Evolutionary conservation across 345 rosid genomes (phyloP).

Genomic region (Orychophragmus violaceus): DNA sequence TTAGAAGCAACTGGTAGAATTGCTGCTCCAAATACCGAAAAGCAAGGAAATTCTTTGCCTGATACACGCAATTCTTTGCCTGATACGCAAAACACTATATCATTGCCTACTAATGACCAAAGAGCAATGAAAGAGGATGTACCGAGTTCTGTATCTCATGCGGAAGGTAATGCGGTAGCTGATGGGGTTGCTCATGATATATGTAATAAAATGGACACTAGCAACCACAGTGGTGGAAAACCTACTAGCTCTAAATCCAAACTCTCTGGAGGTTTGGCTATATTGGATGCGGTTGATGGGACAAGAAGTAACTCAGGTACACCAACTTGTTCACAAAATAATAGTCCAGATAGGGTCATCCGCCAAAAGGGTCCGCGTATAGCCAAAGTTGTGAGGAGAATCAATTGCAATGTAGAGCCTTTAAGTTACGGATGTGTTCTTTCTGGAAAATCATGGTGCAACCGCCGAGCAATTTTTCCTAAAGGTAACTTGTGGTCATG

Average conservation of each 20-base stretch:
- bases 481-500: conserved; percentile 47
- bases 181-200: conserved; percentile 32
- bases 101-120: conserved; percentile 36
- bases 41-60: conserved; percentile 30
- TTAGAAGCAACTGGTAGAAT: conserved; percentile 12
- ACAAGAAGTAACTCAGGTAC: conserved; percentile 37
- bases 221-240: conserved; percentile 25
- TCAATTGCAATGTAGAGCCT: conserved; percentile 89
- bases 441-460: conserved; percentile 83
- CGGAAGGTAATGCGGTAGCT: conserved; percentile 33
- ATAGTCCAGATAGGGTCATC: conserved; percentile 52
- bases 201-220: conserved; percentile 19
- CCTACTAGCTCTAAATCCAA: conserved; percentile 37
- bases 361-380: conserved; percentile 99
- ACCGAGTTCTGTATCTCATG: conserved; percentile 22
- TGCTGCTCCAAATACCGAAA: conserved; percentile 23
- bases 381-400: conserved; percentile 96
- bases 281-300: conserved; percentile 37
- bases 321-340: conserved; percentile 59
- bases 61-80: conserved; percentile 32
- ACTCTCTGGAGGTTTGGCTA: conserved; percentile 37
- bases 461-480: conserved; percentile 77
- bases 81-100: conserved; percentile 25
- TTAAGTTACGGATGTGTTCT: conserved; percentile 70
- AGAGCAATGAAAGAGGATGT: conserved; percentile 25